A percentile compares a stretch with the other conserved stretches of the same genome.
These are phyloP conservation scores for Raddia guianensis DNA, from an alignment of 176 grass and related monocot species.

Conservation along the genomic window DNA sequence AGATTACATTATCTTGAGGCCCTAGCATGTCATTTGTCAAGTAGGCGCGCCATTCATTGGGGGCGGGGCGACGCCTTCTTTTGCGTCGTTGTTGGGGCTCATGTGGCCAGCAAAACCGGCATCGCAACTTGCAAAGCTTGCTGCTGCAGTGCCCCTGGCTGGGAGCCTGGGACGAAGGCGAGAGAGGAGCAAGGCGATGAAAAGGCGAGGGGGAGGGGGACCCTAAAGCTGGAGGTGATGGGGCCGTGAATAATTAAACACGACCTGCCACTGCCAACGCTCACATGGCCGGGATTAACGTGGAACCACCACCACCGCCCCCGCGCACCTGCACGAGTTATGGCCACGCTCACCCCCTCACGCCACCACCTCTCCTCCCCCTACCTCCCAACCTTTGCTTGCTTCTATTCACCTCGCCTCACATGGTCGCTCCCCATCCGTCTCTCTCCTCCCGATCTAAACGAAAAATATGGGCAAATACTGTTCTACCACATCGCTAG, in stretches of 20 bases:
- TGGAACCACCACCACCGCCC: slow-evolving; percentile 38
- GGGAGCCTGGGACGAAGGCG: neutral
- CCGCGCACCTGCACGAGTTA: slow-evolving; percentile 39
- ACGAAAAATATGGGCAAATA: neutral
- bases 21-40: neutral
- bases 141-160: neutral
- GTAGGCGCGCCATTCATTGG: neutral
- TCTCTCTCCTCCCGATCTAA: neutral
- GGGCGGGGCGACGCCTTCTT: neutral
- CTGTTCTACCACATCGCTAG: neutral
- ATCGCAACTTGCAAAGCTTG: neutral
- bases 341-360: slow-evolving; percentile 11
- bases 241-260: slow-evolving; percentile 57
- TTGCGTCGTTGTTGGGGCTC: neutral
- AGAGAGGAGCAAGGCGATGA: neutral
- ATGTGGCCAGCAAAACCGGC: neutral
- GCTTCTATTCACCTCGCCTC: slow-evolving; percentile 16
- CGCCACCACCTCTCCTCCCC: neutral
- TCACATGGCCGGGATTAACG: slow-evolving; percentile 52
- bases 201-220: neutral
- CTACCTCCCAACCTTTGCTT: neutral
- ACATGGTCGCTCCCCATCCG: neutral
- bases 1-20: neutral
- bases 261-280: slow-evolving; percentile 39
- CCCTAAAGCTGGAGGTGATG: slow-evolving; percentile 10